A percentile compares a stretch with the other conserved stretches of the same genome.
Evolutionary conservation across 768 basidiomycete species (phyloP).

Genomic region (Boletus patriciae): DNA sequence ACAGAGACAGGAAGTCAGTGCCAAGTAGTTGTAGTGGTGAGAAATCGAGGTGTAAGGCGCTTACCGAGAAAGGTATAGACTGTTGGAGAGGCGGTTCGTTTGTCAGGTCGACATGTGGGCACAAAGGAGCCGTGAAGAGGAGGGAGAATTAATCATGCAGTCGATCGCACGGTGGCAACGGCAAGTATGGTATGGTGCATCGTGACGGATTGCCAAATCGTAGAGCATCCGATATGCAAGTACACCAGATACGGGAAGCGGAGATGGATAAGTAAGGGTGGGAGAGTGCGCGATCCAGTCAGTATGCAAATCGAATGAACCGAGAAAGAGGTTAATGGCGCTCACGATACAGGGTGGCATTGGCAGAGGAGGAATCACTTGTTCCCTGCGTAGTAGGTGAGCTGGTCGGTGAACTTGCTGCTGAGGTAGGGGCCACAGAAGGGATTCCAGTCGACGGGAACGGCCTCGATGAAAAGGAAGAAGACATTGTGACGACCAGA

Average conservation of each 20-base stretch:
- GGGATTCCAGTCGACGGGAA: neutral
- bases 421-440: neutral
- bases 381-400: neutral
- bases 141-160: neutral
- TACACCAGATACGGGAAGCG: neutral
- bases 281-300: conserved; percentile 10
- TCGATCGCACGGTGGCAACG: conserved; percentile 1
- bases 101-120: conserved; percentile 1
- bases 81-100: conserved; percentile 10
- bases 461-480: neutral
- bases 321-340: neutral
- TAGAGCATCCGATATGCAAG: neutral
- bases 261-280: neutral
- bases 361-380: conserved; percentile 7
- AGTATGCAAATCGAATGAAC: conserved; percentile 20
- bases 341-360: conserved; percentile 34
- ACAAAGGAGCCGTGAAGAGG: neutral
- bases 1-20: neutral
- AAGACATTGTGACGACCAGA: conserved; percentile 14
- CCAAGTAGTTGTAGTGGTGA: neutral
- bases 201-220: neutral
- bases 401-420: neutral
- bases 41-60: conserved; percentile 1
- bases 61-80: conserved; percentile 36
- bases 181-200: neutral